phyloP scores from a whole-genome alignment of 78 protist genomes.

The Dictyostelium brefeldianum region DNA sequence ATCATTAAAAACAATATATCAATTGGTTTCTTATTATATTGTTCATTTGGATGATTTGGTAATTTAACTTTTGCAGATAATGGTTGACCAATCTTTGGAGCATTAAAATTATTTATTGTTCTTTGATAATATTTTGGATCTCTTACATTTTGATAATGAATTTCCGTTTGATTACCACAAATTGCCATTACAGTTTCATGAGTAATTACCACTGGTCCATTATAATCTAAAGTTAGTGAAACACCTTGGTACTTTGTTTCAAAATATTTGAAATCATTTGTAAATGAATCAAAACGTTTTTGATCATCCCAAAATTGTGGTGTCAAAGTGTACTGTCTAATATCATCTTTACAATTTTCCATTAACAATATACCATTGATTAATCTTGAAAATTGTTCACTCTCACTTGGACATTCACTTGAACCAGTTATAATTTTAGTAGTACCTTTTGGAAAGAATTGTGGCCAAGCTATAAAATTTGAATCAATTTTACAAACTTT shows the following conservation, averaged over 20 bases:
- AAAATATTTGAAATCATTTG: background rate
- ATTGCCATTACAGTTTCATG: conserved; percentile 25
- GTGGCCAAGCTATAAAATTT: conserved; percentile 57
- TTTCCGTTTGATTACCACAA: conserved; percentile 15
- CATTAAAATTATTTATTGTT: background rate
- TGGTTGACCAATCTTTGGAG: background rate
- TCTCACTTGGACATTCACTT: conserved; percentile 19
- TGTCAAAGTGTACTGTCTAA: background rate
- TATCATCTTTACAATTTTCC: background rate
- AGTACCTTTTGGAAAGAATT: conserved; percentile 50
- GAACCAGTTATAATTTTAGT: conserved; percentile 10
- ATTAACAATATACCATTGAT: background rate
- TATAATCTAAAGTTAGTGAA: background rate
- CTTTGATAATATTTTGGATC: background rate
- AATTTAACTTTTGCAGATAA: background rate
- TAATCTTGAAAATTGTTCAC: conserved; percentile 3
- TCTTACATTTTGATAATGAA: background rate
- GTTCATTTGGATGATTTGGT: background rate
- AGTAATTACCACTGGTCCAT: background rate
- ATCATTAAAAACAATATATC: conserved; percentile 54
- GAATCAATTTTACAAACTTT: conserved; percentile 8
- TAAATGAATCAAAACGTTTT: background rate
- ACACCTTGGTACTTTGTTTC: background rate
- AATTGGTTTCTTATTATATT: background rate
- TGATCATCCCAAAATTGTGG: background rate